Evolutionary conservation across 202 grass and related monocot species (phyloP).

Genomic region (Setaria viridis): DNA sequence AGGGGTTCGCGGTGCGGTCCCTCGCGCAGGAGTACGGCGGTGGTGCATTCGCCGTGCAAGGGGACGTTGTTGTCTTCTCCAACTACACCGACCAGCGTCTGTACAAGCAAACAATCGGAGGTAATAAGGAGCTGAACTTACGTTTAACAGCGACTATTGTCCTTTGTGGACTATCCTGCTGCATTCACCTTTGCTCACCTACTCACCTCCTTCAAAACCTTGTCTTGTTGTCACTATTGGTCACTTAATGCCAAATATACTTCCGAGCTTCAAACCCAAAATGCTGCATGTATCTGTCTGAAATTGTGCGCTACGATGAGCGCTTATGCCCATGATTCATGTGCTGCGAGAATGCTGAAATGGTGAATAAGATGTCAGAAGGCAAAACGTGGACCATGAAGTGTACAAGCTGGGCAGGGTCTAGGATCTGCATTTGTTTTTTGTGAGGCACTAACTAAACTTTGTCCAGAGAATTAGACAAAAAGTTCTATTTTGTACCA

Average conservation of each 20-base stretch:
- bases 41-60: constrained; percentile 70
- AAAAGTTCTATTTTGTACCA: background rate
- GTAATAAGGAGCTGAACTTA: constrained; percentile 44
- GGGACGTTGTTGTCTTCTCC: constrained; percentile 76
- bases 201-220: background rate
- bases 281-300: background rate
- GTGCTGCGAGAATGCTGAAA: background rate
- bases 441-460: background rate
- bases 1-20: constrained; percentile 73
- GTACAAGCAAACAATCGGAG: constrained; percentile 76
- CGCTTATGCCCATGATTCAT: background rate
- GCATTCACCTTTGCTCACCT: background rate
- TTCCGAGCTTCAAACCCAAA: background rate
- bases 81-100: constrained; percentile 89
- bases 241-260: background rate
- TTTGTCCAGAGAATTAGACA: background rate
- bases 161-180: too few relatives aligned
- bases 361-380: background rate
- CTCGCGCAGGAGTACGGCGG: constrained; percentile 86
- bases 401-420: background rate
- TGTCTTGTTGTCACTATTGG: background rate
- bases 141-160: background rate
- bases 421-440: background rate
- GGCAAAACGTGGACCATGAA: background rate
- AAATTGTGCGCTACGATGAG: background rate